Base-by-base conservation (phyloP, 768 basidiomycete species). In the Leccinum subgranulosum region DNA sequence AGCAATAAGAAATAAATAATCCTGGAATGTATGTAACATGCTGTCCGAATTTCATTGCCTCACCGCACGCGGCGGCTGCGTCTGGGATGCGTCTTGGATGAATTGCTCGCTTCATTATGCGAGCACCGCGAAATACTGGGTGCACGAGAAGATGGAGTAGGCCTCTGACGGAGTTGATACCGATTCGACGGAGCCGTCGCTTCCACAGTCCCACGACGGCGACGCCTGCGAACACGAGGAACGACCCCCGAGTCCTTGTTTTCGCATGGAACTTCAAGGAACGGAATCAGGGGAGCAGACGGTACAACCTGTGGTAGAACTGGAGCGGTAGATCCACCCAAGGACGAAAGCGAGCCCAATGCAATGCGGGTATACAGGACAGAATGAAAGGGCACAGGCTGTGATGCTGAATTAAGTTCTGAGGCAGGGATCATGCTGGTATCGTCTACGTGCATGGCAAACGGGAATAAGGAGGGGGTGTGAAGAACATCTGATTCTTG, bases 401-500 rank as follows among this genome's bases (percentile, higher is more conserved):
- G 76, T 29, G 67, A 74, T 21, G 58, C 62, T 15, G 69, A 29
- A 54, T 79, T 75, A 23, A 76, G 62, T 60, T 77, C 76, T 6
- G 78, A 77, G 10, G 70, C 54, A 29, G 78, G 71, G 3, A 74
- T 56, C 36, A 67, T 65, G 59, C 69, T 74, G 10, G 65, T 67
- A 58, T 75, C 68, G 21, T 64, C 55, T 28, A 73, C 59, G 29
- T 68, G 69, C 76, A 69, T 51, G 43, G 62, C 57, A 29, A 69
- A 60, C 14, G 72, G 70, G 51, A 62, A 55, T 33, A 39, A 74
- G 29, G 79, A 54, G 11, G 86, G 84, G 1, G 85, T 83, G 46
- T 77, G 73, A 54, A 84, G 69, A 53, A 70, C 67, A 19, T 81
- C 79, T 3, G 77, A 74, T 28, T 77, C 78, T 64, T 82, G 79